Percentiles rank a stretch among this genome's conserved stretches.
These are phyloP conservation scores for Chrysanthemum makinoi DNA, from an alignment of 129 eudicot genomes.

Conservation along the genomic window DNA sequence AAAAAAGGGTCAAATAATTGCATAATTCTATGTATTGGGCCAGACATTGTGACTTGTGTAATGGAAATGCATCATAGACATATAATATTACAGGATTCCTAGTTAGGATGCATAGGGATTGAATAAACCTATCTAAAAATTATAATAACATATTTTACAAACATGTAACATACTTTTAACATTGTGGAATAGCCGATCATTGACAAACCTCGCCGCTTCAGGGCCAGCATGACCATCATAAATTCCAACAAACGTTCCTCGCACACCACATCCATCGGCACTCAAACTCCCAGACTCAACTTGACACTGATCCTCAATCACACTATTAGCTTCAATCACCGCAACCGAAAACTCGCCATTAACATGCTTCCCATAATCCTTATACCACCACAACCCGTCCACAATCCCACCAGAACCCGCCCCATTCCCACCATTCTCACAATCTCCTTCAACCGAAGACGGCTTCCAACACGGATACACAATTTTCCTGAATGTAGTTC, in stretches of 20 bases:
- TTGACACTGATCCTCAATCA: slow-evolving; percentile 79
- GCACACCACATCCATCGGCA: slow-evolving; percentile 46
- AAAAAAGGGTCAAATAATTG: neutral
- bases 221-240: slow-evolving; percentile 45
- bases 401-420: slow-evolving; percentile 41
- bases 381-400: slow-evolving; percentile 71
- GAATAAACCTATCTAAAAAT: neutral
- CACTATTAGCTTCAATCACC: slow-evolving; percentile 65
- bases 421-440: slow-evolving; percentile 25
- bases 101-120: neutral
- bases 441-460: slow-evolving; percentile 31
- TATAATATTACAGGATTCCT: too few relatives aligned
- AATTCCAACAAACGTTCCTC: slow-evolving; percentile 76
- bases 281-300: slow-evolving; percentile 69
- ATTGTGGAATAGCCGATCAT: slow-evolving; percentile 16
- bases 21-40: neutral
- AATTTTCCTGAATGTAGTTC: slow-evolving; percentile 47
- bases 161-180: slow-evolving; percentile 16
- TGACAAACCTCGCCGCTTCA: slow-evolving; percentile 26
- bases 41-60: too few relatives aligned
- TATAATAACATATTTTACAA: neutral
- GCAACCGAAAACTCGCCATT: slow-evolving; percentile 80
- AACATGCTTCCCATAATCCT: slow-evolving; percentile 57
- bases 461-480: slow-evolving; percentile 67
- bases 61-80: too few relatives aligned